phyloP scores from a whole-genome alignment of 1,284 basidiomycete species.

The Moniliella sp. region DNA sequence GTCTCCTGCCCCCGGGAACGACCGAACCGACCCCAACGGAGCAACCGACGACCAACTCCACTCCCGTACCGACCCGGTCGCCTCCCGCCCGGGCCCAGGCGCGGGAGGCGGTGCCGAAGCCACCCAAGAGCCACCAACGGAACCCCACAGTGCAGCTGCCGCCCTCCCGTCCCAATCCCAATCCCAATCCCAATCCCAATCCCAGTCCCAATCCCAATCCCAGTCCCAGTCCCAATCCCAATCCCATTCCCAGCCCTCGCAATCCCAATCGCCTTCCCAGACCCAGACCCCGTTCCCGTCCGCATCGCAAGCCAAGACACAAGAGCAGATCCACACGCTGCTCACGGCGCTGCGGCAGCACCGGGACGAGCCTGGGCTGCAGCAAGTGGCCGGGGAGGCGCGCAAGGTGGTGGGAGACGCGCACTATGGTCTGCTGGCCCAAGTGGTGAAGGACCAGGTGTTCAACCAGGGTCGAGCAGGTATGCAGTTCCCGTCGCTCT shows the following conservation, averaged over 20 bases:
- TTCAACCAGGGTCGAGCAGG: neutral
- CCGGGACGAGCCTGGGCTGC: conserved; percentile 40
- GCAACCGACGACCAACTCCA: neutral
- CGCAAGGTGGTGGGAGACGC: conserved; percentile 65
- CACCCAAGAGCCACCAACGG: too few relatives aligned
- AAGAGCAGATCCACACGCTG: neutral
- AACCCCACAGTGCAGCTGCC: neutral
- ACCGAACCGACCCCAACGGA: neutral
- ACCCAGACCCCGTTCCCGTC: neutral
- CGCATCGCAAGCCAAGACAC: neutral
- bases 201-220: neutral
- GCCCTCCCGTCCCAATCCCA: neutral
- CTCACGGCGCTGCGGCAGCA: neutral
- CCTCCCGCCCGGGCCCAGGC: too few relatives aligned
- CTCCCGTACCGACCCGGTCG: too few relatives aligned
- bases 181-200: neutral
- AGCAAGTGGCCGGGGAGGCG: conserved; percentile 64
- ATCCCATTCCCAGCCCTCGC: conserved; percentile 1
- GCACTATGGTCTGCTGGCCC: conserved; percentile 69
- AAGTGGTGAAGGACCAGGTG: conserved; percentile 38
- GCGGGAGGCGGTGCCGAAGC: too few relatives aligned
- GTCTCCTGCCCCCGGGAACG: neutral
- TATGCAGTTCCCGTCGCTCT: neutral
- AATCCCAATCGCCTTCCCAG: neutral
- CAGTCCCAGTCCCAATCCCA: neutral